Evolutionary conservation across 805 yeast genomes (phyloP), one percentile per base, ranked within the genome.

Genomic region (Barnettozyma vustinii): DNA sequence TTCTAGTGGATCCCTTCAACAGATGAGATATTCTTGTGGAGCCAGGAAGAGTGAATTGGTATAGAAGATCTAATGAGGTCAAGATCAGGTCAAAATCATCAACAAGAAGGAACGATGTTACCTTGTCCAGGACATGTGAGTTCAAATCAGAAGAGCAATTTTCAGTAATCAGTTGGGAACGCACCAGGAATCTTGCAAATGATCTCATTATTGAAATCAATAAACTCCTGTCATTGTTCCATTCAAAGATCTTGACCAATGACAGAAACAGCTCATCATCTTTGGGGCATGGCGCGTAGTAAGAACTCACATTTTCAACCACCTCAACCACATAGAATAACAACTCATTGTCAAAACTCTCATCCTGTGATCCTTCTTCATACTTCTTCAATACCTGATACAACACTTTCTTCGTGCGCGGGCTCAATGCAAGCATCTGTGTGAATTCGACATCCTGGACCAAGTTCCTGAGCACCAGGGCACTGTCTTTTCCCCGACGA

Each of bases 401-500:
- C 37, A 76, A 63, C 7, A 81, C 58, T 45, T 67, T 73, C 51
- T 77, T 76, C 40, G 86, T 73, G 18, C 65, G 60, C 19, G 68
- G 65, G 49, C 75, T 70, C 57, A 76, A 72, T 1, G 92, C 85
- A 52, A 94, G 68, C 60, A 83, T 73, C 62, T 86, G 89, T 39
- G 96, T 94, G 59, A 88, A 86, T 41, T 77, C 84, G 12, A 86
- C 76, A 63, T 90, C 96, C 62, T 92, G 96, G 2, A 87, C 79
- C 42, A 87, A 68, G 65, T 94, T 94, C 60, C 98, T 75, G 49
- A 94, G 69, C 18, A 87, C 78, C 40, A 94, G 46, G 2, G 64
- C 64, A 41, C 57, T 43, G 6, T 57, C 53, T 47, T 58, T 59
- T 39, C 56, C 53, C 19, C 46, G 54, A 12, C 42, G 27, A 13